These are phyloP conservation scores for Mucor circinelloides DNA, from an alignment of 371 early-diverging fungal genomes.

Conservation along the genomic window DNA sequence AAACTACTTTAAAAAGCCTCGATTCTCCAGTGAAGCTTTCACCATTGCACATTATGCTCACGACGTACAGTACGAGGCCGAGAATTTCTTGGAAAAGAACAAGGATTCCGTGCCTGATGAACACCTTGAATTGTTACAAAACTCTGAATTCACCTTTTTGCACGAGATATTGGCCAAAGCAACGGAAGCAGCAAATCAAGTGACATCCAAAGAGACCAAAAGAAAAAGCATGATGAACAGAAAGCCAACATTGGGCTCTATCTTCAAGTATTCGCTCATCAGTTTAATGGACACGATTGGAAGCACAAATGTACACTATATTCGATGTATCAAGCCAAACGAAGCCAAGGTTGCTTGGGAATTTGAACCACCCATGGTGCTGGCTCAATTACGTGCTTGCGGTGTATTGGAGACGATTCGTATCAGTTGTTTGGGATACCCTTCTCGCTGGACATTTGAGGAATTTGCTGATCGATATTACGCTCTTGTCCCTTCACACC, in stretches of 20 bases:
- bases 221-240: constrained; percentile 60
- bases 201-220: constrained; percentile 23
- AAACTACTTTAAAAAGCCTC: constrained; percentile 87
- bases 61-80: constrained; percentile 86
- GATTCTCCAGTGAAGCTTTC: constrained; percentile 84
- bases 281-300: constrained; percentile 93
- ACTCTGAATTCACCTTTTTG: constrained; percentile 73
- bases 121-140: constrained; percentile 73
- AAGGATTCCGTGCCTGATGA: constrained; percentile 97
- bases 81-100: constrained; percentile 98
- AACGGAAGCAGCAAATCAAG: constrained; percentile 49
- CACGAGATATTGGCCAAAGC: constrained; percentile 66
- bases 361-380: constrained; percentile 91
- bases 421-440: constrained; percentile 98
- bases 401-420: constrained; percentile 99
- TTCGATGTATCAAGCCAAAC: constrained; percentile 98
- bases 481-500: constrained; percentile 72
- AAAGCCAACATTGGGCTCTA: constrained; percentile 88
- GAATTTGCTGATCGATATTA: constrained; percentile 95
- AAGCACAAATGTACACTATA: constrained; percentile 93
- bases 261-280: constrained; percentile 72
- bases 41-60: constrained; percentile 92
- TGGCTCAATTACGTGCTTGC: constrained; percentile 96
- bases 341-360: constrained; percentile 86
- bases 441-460: constrained; percentile 86